Base-by-base conservation (phyloP, 2,329 filamentous ascomycete genomes). In the Monosporascus ibericus region DNA sequence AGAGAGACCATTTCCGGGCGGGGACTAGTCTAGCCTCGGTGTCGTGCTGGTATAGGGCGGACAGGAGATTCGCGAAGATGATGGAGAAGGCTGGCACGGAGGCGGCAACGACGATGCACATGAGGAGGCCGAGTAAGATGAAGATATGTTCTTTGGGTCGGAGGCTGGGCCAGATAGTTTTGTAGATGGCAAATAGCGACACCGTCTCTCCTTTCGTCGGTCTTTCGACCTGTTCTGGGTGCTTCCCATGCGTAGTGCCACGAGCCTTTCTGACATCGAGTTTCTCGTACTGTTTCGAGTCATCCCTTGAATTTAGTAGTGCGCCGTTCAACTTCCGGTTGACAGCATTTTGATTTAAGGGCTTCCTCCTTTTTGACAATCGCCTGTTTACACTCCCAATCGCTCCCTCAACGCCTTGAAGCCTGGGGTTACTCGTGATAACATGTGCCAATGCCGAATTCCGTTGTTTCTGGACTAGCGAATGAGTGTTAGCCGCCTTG, bases 11-110 rank as follows among this genome's bases (percentile, higher is more conserved):
- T 51, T 70, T 78, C 38, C 79, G 73, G 0, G 85, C 81, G 7
- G 69, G 67, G 8, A 72, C 66, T 1, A 74, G 69, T 6, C 73
- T 66, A 48, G 79, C 77, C 48, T 77, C 70, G 0, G 79, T 77
- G 49, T 77, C 70, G 0, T 68, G 68, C 0, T 79, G 67, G 68
- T 86, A 89, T 65, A 94, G 90, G 0, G 85, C 85, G 2, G 75
- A 71, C 0, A 95, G 77, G 0, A 96, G 77, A 52, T 85, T 81
- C 0, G 90, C 82, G 48, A 96, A 85, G 8, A 87, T 75, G 65
- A 80, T 90, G 0, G 90, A 86, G 61, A 96, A 96, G 0, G 82
- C 72, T 0, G 91, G 88, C 0, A 86, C 88, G 25, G 81, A 77
- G 3, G 77, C 80, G 3, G 88, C 86, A 47, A 88, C 84, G 0